phyloP scores from a whole-genome alignment of 352 stramenopile species.

The Peronospora belbahrii region DNA sequence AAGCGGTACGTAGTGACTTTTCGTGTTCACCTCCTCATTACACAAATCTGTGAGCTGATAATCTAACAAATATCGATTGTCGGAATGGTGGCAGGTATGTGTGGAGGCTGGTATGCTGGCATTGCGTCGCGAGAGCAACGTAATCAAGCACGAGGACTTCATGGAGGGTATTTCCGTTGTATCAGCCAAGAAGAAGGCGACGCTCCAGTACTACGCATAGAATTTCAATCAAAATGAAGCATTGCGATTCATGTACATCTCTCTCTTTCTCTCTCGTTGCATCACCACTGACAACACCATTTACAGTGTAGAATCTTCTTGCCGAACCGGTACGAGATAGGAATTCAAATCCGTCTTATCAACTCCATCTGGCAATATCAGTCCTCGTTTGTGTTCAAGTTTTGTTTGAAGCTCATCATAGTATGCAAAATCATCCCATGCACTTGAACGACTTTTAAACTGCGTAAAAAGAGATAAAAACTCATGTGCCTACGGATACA shows the following conservation, averaged over 20 bases:
- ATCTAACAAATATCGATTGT: background rate
- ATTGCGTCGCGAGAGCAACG: slow-evolving; percentile 88
- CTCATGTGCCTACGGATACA: slow-evolving; percentile 37
- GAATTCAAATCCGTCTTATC: slow-evolving; percentile 11
- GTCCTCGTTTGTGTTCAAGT: slow-evolving; percentile 47
- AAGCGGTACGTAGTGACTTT: slow-evolving; percentile 66
- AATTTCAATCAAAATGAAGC: slow-evolving; percentile 4
- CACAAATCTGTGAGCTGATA: background rate
- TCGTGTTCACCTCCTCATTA: too few relatives aligned
- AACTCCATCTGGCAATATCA: slow-evolving; percentile 15
- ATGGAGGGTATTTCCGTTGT: slow-evolving; percentile 98
- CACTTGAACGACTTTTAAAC: slow-evolving; percentile 49
- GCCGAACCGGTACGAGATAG: slow-evolving; percentile 18
- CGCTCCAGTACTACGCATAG: slow-evolving; percentile 96
- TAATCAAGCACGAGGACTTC: slow-evolving; percentile 99
- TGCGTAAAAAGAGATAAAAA: slow-evolving; percentile 57
- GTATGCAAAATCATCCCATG: slow-evolving; percentile 66
- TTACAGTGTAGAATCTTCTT: too few relatives aligned
- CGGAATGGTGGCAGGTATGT: slow-evolving; percentile 85
- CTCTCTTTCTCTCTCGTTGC: too few relatives aligned
- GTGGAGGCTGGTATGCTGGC: slow-evolving; percentile 98
- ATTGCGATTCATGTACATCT: too few relatives aligned
- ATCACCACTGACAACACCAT: too few relatives aligned
- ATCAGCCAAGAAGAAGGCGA: slow-evolving; percentile 96
- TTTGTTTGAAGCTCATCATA: slow-evolving; percentile 50